A percentile compares a stretch with the other conserved stretches of the same genome.
These are phyloP conservation scores for Acanthamoeba divionensis DNA, from an alignment of 208 protist genomes.

Conservation along the genomic window DNA sequence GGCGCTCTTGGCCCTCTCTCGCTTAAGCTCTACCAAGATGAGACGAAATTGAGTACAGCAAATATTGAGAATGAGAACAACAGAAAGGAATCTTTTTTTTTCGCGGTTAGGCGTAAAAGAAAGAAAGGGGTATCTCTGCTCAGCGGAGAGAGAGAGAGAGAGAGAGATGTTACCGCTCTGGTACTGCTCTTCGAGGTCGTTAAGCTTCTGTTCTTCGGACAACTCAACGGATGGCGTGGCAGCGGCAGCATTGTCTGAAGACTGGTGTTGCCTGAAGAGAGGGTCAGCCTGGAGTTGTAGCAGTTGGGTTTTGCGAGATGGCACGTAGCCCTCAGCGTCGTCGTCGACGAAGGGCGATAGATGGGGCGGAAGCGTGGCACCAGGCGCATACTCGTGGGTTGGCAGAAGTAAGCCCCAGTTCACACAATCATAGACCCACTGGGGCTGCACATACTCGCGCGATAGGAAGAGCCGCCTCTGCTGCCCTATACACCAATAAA, in stretches of 20 bases:
- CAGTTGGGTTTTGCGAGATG: not conserved
- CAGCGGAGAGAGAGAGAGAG: too few species aligned
- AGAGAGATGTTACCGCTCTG: too few species aligned
- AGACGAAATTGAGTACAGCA: too few species aligned
- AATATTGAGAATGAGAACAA: too few species aligned
- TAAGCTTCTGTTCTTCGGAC: not conserved
- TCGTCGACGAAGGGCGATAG: conserved; percentile 80
- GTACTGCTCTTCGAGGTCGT: conserved; percentile 15
- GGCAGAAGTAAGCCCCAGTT: conserved; percentile 81
- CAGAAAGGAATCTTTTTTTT: too few species aligned
- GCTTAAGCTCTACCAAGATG: not conserved
- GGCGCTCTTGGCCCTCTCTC: not conserved
- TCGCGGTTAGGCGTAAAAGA: too few species aligned
- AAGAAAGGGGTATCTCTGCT: too few species aligned
- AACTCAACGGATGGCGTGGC: not conserved
- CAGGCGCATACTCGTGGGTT: conserved; percentile 42
- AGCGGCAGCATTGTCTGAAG: not conserved
- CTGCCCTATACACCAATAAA: too few species aligned
- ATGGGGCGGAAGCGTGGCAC: conserved; percentile 73
- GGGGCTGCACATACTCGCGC: conserved; percentile 91
- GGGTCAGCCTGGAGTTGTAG: conserved; percentile 45
- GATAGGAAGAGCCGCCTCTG: not conserved
- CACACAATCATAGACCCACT: conserved; percentile 95
- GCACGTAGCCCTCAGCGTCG: conserved; percentile 43
- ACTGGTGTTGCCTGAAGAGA: not conserved